Evolutionary conservation across 441 rosid genomes (phyloP).

Genomic region (Mallotus repandus): DNA sequence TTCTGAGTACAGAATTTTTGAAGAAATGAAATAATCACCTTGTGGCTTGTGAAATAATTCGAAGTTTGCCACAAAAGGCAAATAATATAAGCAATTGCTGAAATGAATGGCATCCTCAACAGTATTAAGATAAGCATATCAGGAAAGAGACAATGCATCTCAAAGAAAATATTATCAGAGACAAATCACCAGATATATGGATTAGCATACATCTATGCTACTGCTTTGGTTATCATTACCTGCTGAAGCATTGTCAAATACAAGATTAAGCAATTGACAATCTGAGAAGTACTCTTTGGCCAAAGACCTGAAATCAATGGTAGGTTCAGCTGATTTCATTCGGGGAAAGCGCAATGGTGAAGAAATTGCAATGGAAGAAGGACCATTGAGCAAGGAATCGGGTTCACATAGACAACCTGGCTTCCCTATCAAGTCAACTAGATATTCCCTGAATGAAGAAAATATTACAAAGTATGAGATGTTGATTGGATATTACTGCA

Average conservation of each 20-base stretch:
- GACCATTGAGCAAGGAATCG: conserved; percentile 93
- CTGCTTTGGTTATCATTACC: conserved; percentile 42
- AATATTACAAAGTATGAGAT: conserved; percentile 21
- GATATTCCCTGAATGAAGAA: conserved; percentile 76
- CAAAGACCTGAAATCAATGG: conserved; percentile 68
- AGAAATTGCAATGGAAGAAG: conserved; percentile 85
- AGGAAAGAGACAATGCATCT: conserved; percentile 4
- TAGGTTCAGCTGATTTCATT: conserved; percentile 58
- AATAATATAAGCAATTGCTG: background rate
- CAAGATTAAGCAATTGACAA: conserved; percentile 71
- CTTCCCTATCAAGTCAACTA: conserved; percentile 87
- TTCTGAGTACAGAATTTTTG: background rate
- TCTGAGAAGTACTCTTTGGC: conserved; percentile 92
- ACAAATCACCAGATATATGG: background rate
- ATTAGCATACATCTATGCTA: background rate
- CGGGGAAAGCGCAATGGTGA: conserved; percentile 95
- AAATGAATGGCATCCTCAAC: background rate
- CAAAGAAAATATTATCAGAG: background rate
- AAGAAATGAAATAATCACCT: background rate
- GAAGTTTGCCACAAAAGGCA: background rate
- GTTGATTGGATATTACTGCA: conserved; percentile 10
- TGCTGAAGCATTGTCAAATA: conserved; percentile 67
- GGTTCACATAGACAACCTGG: conserved; percentile 92
- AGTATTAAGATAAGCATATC: background rate
- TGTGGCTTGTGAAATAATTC: background rate